Conservation (phyloP, 176 grass and related monocot species). For the Juncus inflexus region DNA sequence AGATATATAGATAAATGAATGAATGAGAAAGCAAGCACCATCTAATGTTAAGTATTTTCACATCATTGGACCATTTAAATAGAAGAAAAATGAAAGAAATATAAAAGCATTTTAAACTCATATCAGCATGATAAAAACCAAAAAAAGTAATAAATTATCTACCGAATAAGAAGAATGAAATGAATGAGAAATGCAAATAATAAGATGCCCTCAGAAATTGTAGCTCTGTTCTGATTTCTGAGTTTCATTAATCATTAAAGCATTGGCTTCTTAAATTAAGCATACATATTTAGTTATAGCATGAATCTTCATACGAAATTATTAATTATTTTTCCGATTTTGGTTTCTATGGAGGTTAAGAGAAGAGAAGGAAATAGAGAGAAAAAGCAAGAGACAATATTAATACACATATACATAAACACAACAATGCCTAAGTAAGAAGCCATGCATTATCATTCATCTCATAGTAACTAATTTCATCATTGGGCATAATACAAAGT, state of each 20-base stretch:
- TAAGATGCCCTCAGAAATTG: not conserved
- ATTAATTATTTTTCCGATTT: too few species aligned
- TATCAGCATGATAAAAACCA: not conserved
- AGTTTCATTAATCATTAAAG: not conserved
- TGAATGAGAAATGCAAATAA: too few species aligned
- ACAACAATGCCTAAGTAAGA: slow-evolving; percentile 4
- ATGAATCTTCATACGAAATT: not conserved
- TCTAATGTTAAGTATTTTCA: slow-evolving; percentile 5
- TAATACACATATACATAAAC: not conserved
- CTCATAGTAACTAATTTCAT: not conserved
- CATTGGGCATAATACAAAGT: not conserved
- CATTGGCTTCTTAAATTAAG: slow-evolving; percentile 6
- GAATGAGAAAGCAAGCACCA: slow-evolving; percentile 15
- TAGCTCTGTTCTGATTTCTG: not conserved
- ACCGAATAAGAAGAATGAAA: not conserved
- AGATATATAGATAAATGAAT: not conserved
- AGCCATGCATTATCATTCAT: not conserved
- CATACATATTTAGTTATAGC: not conserved
- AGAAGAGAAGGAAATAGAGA: slow-evolving; percentile 1
- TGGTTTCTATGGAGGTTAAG: too few species aligned
- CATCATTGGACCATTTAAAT: slow-evolving; percentile 14
- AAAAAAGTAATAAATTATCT: not conserved
- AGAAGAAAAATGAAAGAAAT: slow-evolving; percentile 1
- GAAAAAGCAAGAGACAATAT: not conserved
- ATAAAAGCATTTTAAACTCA: not conserved